These are phyloP conservation scores for Yamadazyma sp. DNA, from an alignment of 1,139 yeast species.

Conservation along the genomic window DNA sequence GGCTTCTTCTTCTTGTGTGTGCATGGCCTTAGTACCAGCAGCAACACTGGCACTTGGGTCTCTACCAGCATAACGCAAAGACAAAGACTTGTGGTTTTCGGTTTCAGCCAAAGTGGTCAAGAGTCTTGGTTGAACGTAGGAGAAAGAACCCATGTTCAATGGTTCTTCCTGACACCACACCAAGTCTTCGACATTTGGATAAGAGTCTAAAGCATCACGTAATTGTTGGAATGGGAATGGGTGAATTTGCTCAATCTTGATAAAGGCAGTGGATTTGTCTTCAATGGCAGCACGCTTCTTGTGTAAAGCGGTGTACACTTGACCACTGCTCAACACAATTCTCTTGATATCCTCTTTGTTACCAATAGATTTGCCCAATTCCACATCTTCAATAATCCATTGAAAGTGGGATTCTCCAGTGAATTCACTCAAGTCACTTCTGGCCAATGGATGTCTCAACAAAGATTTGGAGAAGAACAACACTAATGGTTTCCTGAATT, in stretches of 20 bases:
- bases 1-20: slow-evolving; percentile 83
- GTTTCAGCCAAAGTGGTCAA: slow-evolving; percentile 75
- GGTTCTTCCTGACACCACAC: slow-evolving; percentile 99
- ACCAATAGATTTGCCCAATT: slow-evolving; percentile 72
- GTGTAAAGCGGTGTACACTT: slow-evolving; percentile 88
- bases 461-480: slow-evolving; percentile 90
- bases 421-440: slow-evolving; percentile 80
- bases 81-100: slow-evolving; percentile 55
- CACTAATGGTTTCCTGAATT: slow-evolving; percentile 94
- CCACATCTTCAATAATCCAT: slow-evolving; percentile 93
- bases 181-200: slow-evolving; percentile 82
- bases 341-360: slow-evolving; percentile 86
- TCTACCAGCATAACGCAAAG: slow-evolving; percentile 91
- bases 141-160: slow-evolving; percentile 92
- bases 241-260: slow-evolving; percentile 91
- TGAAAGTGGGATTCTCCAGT: slow-evolving; percentile 90
- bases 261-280: slow-evolving; percentile 81
- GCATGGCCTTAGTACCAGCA: slow-evolving; percentile 92
- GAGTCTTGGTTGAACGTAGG: slow-evolving; percentile 79
- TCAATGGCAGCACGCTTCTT: slow-evolving; percentile 80
- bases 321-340: slow-evolving; percentile 84
- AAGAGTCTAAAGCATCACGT: slow-evolving; percentile 76
- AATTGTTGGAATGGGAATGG: slow-evolving; percentile 99
- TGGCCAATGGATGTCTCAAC: slow-evolving; percentile 96
- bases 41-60: slow-evolving; percentile 98